Evolutionary conservation across 768 basidiomycete genomes (phyloP), one percentile per base, ranked within the genome.

Genomic region (Podaxis sp.): DNA sequence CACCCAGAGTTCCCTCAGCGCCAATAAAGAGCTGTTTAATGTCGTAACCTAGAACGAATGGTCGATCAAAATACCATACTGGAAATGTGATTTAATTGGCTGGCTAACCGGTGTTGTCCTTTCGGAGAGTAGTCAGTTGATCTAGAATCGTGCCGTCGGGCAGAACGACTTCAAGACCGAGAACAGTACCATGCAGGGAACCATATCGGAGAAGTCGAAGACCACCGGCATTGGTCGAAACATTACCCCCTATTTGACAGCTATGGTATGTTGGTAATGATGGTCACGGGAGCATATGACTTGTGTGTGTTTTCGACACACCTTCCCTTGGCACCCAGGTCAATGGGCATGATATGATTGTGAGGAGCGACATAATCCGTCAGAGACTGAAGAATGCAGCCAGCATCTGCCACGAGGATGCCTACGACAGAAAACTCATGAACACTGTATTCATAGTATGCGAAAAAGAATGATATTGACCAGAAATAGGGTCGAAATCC

Each of bases 11-110:
- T 55, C 97, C 97, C 71, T 99, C 97, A 5, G 91, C 88, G 11
- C 97, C 97, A 65, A 99, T 97, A 76, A 98, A 99, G 16, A 99
- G 83, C 69, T 99, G 97, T 73, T 99, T 98, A 50, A 99, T 80
- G 72, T 99, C 97, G 71, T 97, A 98, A 11, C 97, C 96, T 94
- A 66, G 40, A 16, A 23, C n/a, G 23, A 11, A 40, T 27, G 61
- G 58, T 50, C 53, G 51, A 59, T 42, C 51, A 48, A 51, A 46
- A 62, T 32, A 16, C 52, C 21, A 50, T 21, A 28, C 57, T 38
- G 38, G 10, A 38, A 57, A 50, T 14, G 18, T 14, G 18, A 28
- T 21, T 25, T 13, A 28, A 51, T 3, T 32, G 3, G 68, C 82
- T 52, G 62, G 68, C 83, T 52, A 62, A 91, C 95, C 95, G 2